Evolutionary conservation across 2,329 filamentous ascomycete genomes (phyloP), one percentile per base, ranked within the genome.

Genomic region (Plectosphaerella sp.): DNA sequence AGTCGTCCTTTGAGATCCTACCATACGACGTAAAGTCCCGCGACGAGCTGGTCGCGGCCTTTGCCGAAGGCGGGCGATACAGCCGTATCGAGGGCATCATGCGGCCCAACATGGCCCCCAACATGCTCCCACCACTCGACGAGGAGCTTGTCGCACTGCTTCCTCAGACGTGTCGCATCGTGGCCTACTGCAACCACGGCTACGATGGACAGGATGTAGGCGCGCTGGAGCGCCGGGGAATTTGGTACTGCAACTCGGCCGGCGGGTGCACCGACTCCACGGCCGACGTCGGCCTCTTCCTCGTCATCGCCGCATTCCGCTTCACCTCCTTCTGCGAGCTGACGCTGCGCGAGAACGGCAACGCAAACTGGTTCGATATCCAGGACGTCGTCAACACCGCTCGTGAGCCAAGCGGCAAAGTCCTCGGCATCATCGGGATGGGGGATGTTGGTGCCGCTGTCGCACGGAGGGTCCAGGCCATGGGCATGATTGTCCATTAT

Each of bases 251-350:
- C 28, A 47, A 53, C 28, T 45, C 52, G 1, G 39, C 48, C 4
- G 52, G 48, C 16, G 52, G 52, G 28, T 33, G 28, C 20, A 51
- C 36, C 37, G 52, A 48, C 9, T 43, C 52, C 15, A 53, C 52
- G 3, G 52, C 52, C 5, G 48, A 45, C 5, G 48, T 51, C 12
- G 52, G 43, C 16, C 16, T 36, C 1, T 51, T 47, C 20, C 48
- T 51, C 18, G 36, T 53, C 25, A 51, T 53, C 28, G 39, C 48
- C 2, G 45, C 33, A 9, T 53, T 51, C 8, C 52, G 43, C 10
- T 49, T 51, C 43, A 43, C 51, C 1, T 28, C 20, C 15, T 28
- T 20, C 12, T 51, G 51, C 22, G 48, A 53, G 14, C 36, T 37
- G 5, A 53, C 48, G 52, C 24, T 53, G 3, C 48, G 48, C 6